phyloP scores from a whole-genome alignment of 371 early-diverging fungal species.

The Syncephalis plumigaleata region DNA sequence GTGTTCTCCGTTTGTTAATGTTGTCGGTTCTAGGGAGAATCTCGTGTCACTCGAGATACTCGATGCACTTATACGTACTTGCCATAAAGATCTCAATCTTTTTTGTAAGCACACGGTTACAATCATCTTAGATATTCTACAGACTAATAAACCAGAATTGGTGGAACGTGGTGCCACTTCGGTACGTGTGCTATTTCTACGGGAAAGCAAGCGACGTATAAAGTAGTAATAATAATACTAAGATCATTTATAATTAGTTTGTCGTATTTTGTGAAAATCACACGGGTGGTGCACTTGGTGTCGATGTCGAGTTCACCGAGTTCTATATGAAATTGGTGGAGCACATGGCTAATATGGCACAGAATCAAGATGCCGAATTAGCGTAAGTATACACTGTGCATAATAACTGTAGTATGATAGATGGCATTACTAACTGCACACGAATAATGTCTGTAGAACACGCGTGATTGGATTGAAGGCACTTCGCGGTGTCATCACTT shows the following conservation, averaged over 20 bases:
- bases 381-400: background rate
- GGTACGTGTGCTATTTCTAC: slow-evolving; percentile 1
- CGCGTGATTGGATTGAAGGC: slow-evolving; percentile 33
- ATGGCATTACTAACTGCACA: background rate
- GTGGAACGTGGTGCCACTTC: slow-evolving; percentile 7
- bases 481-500: slow-evolving; percentile 26
- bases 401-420: background rate
- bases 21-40: background rate
- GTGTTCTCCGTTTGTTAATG: slow-evolving; percentile 3
- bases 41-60: slow-evolving; percentile 32
- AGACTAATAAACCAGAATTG: slow-evolving; percentile 14
- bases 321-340: slow-evolving; percentile 36
- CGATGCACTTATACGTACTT: slow-evolving; percentile 47
- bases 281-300: slow-evolving; percentile 43
- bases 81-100: slow-evolving; percentile 56
- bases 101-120: slow-evolving; percentile 58
- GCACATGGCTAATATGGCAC: slow-evolving; percentile 35
- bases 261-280: slow-evolving; percentile 40
- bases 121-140: slow-evolving; percentile 31
- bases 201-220: background rate
- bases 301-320: slow-evolving; percentile 42
- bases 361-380: slow-evolving; percentile 16
- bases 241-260: slow-evolving; percentile 23
- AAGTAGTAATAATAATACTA: too few species aligned
- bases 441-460: slow-evolving; percentile 14